These are phyloP conservation scores for Mycena metata DNA, from an alignment of 768 basidiomycete species.

Conservation along the genomic window DNA sequence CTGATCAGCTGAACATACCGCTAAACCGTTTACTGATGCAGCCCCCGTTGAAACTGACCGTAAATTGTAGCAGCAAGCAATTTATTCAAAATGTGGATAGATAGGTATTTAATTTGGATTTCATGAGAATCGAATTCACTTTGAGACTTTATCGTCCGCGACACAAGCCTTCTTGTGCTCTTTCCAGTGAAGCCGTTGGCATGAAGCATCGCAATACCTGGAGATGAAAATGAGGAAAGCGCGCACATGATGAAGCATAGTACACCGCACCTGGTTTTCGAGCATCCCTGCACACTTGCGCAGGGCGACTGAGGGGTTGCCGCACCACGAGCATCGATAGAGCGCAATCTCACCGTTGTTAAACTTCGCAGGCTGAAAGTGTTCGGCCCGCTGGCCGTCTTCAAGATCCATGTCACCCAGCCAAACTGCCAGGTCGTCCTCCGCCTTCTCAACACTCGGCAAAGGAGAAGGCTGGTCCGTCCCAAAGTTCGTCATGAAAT, in stretches of 20 bases:
- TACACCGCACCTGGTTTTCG: conserved; percentile 52
- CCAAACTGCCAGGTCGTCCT: conserved; percentile 73
- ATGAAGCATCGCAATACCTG: conserved; percentile 56
- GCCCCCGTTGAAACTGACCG: too few species aligned
- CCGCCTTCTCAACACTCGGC: conserved; percentile 54
- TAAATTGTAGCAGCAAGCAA: too few species aligned
- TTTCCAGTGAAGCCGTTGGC: conserved; percentile 54
- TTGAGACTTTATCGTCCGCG: background rate
- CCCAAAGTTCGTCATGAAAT: conserved; percentile 53
- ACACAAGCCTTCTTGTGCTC: conserved; percentile 43
- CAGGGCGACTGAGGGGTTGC: conserved; percentile 71
- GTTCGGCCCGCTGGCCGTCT: conserved; percentile 47
- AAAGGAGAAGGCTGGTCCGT: conserved; percentile 47
- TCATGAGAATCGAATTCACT: background rate
- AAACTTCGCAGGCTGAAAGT: conserved; percentile 32
- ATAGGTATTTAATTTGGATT: background rate
- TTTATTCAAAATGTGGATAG: background rate
- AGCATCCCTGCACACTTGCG: conserved; percentile 65
- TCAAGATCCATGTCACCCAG: conserved; percentile 59
- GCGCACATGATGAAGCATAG: background rate
- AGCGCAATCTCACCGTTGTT: conserved; percentile 61
- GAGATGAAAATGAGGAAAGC: background rate
- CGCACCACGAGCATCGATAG: conserved; percentile 75
- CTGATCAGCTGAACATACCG: too few species aligned
- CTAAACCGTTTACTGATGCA: too few species aligned